A percentile compares a stretch with the other conserved stretches of the same genome.
phyloP scores from a whole-genome alignment of 441 rosid genomes.

The Populus tomentosa region DNA sequence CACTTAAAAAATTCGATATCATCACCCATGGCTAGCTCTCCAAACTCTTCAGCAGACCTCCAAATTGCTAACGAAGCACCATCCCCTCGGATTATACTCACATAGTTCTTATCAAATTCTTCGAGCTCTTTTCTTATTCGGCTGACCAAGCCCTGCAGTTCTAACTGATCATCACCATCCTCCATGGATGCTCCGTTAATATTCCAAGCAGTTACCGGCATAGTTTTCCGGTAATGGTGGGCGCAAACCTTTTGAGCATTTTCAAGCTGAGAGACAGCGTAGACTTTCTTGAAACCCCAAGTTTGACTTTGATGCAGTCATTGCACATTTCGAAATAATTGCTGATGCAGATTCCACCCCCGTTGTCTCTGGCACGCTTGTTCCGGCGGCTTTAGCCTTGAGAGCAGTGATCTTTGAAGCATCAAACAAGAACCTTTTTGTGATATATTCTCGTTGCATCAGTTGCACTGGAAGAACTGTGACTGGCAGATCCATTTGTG shows the following conservation, averaged over 20 bases:
- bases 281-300: not conserved
- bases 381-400: slow-evolving; percentile 9
- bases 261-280: slow-evolving; percentile 21
- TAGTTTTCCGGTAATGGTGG: slow-evolving; percentile 19
- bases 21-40: not conserved
- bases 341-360: slow-evolving; percentile 37
- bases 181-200: not conserved
- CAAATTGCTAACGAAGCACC: not conserved
- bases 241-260: slow-evolving; percentile 19
- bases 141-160: slow-evolving; percentile 13
- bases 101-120: slow-evolving; percentile 5
- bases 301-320: slow-evolving; percentile 14
- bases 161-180: not conserved
- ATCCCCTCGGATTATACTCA: slow-evolving; percentile 10
- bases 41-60: slow-evolving; percentile 1
- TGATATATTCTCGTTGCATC: not conserved
- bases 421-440: slow-evolving; percentile 25
- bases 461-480: not conserved
- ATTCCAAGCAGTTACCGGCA: slow-evolving; percentile 20
- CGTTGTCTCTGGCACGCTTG: too few species aligned
- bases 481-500: slow-evolving; percentile 4
- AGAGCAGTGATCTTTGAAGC: slow-evolving; percentile 15
- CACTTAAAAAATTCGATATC: slow-evolving; percentile 20
- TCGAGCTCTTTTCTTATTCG: slow-evolving; percentile 18
- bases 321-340: slow-evolving; percentile 28